Evolutionary conservation across 768 basidiomycete genomes (phyloP).

Genomic region (Leccinum disarticulatum): DNA sequence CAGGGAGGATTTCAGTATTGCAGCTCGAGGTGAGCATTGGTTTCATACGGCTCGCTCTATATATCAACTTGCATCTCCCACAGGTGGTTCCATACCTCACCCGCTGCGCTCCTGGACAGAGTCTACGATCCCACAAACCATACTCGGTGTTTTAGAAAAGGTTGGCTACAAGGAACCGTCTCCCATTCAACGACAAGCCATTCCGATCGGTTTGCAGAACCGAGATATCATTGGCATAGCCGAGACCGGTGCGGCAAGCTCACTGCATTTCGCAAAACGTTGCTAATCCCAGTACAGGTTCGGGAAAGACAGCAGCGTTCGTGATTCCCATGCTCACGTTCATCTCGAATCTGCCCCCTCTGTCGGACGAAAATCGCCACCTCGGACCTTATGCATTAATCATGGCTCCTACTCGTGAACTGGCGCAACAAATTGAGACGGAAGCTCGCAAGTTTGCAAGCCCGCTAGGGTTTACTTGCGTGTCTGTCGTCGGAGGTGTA

Average conservation of each 20-base stretch:
- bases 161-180: slow-evolving; percentile 98
- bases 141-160: slow-evolving; percentile 81
- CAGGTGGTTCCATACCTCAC: slow-evolving; percentile 91
- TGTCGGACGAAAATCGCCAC: slow-evolving; percentile 92
- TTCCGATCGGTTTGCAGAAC: slow-evolving; percentile 97
- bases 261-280: background rate
- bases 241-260: slow-evolving; percentile 74
- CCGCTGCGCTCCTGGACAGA: slow-evolving; percentile 93
- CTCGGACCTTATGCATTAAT: slow-evolving; percentile 93
- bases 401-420: slow-evolving; percentile 94
- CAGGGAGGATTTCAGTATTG: slow-evolving; percentile 96
- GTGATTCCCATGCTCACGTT: slow-evolving; percentile 98
- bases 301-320: slow-evolving; percentile 98
- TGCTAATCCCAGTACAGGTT: slow-evolving; percentile 53
- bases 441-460: slow-evolving; percentile 91
- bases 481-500: slow-evolving; percentile 98
- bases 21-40: slow-evolving; percentile 68
- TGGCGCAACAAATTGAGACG: slow-evolving; percentile 95
- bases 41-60: background rate
- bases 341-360: slow-evolving; percentile 80
- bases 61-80: slow-evolving; percentile 4
- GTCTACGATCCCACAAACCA: slow-evolving; percentile 72
- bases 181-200: slow-evolving; percentile 96
- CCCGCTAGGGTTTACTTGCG: slow-evolving; percentile 89
- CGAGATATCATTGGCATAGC: slow-evolving; percentile 98